Evolutionary conservation across 768 basidiomycete genomes (phyloP), one percentile per base, ranked within the genome.

Genomic region (Kwoniella europaea): DNA sequence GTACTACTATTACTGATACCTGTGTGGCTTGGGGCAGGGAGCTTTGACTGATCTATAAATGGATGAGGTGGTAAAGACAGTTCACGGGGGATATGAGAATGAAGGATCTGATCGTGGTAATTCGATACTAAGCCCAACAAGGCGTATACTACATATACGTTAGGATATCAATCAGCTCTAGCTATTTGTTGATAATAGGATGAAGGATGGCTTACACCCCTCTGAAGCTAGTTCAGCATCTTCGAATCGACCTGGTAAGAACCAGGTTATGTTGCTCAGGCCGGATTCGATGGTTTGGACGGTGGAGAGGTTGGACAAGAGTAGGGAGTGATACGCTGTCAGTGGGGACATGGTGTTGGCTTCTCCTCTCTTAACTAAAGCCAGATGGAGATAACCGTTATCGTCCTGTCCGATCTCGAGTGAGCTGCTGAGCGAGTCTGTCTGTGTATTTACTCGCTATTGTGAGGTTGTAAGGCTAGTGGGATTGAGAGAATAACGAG

Each of bases 151-250:
- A 82, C 35, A 50, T 4, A 20, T 15, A 46, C 67, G 35, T 56
- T 16, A 27, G 18, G 41, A 9, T 29, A 29, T n/a, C 41, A 5
- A 42, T n/a, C 44, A 27, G 61, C 61, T n/a, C 15, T 2, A 46
- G 58, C 58, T 35, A 35, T 35, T 35, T 9, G 4, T 9, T 35
- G 35, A 35, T 9, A 35, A 35, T 4, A 7, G 13, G 46, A 10
- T 22, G 55, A 20, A 27, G 24, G 61, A 66, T 66, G 71, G 92
- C 94, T 87, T 75, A 96, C 95, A 86, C 79, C 91, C 89, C 88
- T 98, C 96, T 13, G 93, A 94, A 70, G 92, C 94, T 61, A 98
- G 86, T 83, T 98, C 95, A 57, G 94, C 94, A 87, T 98, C 95
- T 84, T 93, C 94, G 88, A 98, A 98, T 74, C 94, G 88, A 71